Evolutionary conservation across 1,139 yeast genomes (phyloP), one percentile per base, ranked within the genome.

Genomic region (Yamadazyma kanchanaburiensis): DNA sequence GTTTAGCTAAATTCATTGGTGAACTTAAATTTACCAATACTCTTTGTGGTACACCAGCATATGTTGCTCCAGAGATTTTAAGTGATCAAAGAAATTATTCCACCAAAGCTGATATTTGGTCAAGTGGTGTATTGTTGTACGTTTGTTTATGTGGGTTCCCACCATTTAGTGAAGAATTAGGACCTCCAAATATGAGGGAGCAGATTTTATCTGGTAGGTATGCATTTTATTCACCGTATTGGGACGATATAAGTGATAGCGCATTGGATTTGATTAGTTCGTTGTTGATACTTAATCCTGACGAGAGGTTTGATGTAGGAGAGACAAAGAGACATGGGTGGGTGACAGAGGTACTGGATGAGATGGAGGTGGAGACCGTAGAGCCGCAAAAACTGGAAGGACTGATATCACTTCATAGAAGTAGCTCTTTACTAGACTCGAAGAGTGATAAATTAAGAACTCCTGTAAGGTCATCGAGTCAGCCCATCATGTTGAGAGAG

Each of bases 81-180:
- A 51, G 50, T 27, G 46, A 53, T 31, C 65, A 75, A 34, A 60
- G 82, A 21, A 74, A 76, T 34, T 82, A 83, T 44, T 70, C 83
- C 22, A 80, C 82, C 19, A 77, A 81, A 30, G 87, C 80, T 10
- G 94, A 83, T 53, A 55, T 82, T 49, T 83, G 94, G 94, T 82
- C 86, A 51, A 72, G 83, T 12, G 94, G 94, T 2, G 89, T 83
- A 1, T 63, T 83, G 26, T 52, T 83, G 10, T 83, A 83, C 39
- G 88, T 83, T 3, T 81, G 91, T 48, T 60, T 84, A 11, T 82
- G 88, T 52, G 94, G 94, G 2, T 84, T 84, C 44, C 94, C 91
- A 3, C 94, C 94, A 0, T 84, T 84, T 47, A 80, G 87, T 48
- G 91, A 83, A 32, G 91, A 83, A 42, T 53, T 83, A 32, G 89